Evolutionary conservation across 2,329 filamentous ascomycete species (phyloP).

Genomic region (Ophiostoma ulmi): DNA sequence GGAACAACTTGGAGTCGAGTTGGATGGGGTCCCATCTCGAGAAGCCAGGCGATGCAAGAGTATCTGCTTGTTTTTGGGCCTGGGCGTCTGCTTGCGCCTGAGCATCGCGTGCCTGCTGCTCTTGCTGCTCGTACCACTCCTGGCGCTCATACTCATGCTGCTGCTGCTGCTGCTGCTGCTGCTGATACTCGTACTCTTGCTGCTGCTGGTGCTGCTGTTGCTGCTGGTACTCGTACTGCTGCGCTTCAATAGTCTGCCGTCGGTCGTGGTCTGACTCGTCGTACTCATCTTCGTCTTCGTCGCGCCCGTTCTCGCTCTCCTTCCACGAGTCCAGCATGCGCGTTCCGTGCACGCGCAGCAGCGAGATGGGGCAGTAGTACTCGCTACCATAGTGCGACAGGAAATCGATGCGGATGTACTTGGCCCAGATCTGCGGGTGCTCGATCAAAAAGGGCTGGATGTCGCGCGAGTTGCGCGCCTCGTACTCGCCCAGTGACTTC

Average conservation of each 20-base stretch:
- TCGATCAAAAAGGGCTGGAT: slow-evolving; percentile 93
- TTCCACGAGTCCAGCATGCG: slow-evolving; percentile 94
- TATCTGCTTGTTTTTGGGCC: not conserved
- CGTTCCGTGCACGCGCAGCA: slow-evolving; percentile 88
- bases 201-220: slow-evolving; percentile 30
- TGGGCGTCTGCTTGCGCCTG: not conserved
- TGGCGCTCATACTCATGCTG: slow-evolving; percentile 19
- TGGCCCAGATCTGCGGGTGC: slow-evolving; percentile 91
- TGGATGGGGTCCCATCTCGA: slow-evolving; percentile 18
- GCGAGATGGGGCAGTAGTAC: slow-evolving; percentile 89
- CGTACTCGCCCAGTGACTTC: slow-evolving; percentile 81
- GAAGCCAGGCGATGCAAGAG: slow-evolving; percentile 1
- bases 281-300: slow-evolving; percentile 52
- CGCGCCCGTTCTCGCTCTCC: slow-evolving; percentile 65
- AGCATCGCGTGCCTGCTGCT: slow-evolving; percentile 31
- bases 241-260: slow-evolving; percentile 10
- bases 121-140: slow-evolving; percentile 19
- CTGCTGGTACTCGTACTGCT: slow-evolving; percentile 31
- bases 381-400: slow-evolving; percentile 92
- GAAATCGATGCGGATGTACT: slow-evolving; percentile 88
- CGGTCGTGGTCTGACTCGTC: slow-evolving; percentile 37
- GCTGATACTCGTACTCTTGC: slow-evolving; percentile 12
- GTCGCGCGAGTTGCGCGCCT: slow-evolving; percentile 86
- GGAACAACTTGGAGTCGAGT: slow-evolving; percentile 13
- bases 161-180: slow-evolving; percentile 15